Conservation (phyloP, 331 rosid genomes). For the Ulmus americana region DNA sequence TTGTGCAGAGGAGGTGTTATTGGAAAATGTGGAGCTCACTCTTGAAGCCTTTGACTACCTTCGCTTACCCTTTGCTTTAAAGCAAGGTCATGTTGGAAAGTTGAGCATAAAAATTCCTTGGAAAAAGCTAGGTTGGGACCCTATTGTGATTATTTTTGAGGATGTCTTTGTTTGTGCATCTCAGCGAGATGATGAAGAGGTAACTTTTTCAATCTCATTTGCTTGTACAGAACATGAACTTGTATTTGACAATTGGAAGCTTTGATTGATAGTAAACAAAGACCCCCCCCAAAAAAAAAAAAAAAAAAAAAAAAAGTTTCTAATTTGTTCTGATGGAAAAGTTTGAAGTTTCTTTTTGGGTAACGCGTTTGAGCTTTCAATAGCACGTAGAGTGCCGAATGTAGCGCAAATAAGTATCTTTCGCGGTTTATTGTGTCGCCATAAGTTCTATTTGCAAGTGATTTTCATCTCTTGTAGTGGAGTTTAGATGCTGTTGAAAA, state of each 20-base stretch:
- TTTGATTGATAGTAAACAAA: background rate
- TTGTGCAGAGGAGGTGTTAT: slow-evolving; percentile 61
- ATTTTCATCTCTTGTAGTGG: slow-evolving; percentile 47
- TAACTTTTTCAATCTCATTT: slow-evolving; percentile 23
- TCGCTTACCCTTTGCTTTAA: slow-evolving; percentile 84
- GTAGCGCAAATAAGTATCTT: background rate
- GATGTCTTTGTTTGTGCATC: slow-evolving; percentile 77
- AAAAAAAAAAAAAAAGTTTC: background rate
- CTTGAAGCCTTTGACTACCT: slow-evolving; percentile 95
- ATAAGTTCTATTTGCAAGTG: background rate
- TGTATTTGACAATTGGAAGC: background rate
- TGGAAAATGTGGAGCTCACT: slow-evolving; percentile 90
- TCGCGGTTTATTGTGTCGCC: background rate
- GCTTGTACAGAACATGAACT: background rate
- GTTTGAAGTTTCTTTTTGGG: too few species aligned
- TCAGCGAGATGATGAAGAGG: slow-evolving; percentile 86
- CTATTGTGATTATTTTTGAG: slow-evolving; percentile 71
- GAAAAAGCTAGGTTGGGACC: slow-evolving; percentile 95
- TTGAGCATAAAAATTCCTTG: slow-evolving; percentile 96
- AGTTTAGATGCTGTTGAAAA: slow-evolving; percentile 68
- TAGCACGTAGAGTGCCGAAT: background rate
- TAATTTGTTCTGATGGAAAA: background rate
- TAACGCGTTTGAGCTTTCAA: too few species aligned
- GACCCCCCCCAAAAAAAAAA: background rate
- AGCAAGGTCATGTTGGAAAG: slow-evolving; percentile 86